These are phyloP conservation scores for Rhizophagus clarus DNA, from an alignment of 192 early-diverging fungal species.

Conservation along the genomic window DNA sequence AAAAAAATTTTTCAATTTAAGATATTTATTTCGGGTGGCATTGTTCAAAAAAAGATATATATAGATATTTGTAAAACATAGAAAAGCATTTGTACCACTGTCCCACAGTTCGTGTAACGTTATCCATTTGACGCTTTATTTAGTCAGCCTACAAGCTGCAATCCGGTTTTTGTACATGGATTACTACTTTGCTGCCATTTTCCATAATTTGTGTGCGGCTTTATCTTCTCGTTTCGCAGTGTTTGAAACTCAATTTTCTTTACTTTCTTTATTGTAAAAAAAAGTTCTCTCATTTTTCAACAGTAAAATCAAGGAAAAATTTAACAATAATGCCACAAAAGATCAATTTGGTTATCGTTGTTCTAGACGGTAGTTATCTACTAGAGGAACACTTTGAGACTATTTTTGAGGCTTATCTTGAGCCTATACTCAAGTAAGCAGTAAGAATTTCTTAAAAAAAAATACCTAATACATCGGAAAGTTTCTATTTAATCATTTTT, in stretches of 20 bases:
- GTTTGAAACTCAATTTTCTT: neutral
- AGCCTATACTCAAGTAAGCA: conserved; percentile 47
- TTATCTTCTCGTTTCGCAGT: neutral
- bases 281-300: neutral
- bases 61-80: no score
- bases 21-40: no score
- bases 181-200: neutral
- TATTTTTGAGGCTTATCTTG: conserved; percentile 44
- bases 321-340: neutral
- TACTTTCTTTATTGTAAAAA: neutral
- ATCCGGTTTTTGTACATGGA: conserved; percentile 1
- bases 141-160: neutral
- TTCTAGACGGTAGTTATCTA: conserved; percentile 49
- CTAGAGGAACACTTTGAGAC: conserved; percentile 41
- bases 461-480: neutral
- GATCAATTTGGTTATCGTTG: conserved; percentile 38
- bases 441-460: neutral
- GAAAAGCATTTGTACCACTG: no score
- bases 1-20: no score
- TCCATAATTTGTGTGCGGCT: neutral
- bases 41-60: no score
- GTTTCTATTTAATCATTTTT: neutral
- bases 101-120: neutral
- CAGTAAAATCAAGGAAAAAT: neutral
- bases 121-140: neutral